A percentile compares a stretch with the other conserved stretches of the same genome.
phyloP scores from a whole-genome alignment of 2,329 filamentous ascomycete species.

The Talaromyces verruculosus region DNA sequence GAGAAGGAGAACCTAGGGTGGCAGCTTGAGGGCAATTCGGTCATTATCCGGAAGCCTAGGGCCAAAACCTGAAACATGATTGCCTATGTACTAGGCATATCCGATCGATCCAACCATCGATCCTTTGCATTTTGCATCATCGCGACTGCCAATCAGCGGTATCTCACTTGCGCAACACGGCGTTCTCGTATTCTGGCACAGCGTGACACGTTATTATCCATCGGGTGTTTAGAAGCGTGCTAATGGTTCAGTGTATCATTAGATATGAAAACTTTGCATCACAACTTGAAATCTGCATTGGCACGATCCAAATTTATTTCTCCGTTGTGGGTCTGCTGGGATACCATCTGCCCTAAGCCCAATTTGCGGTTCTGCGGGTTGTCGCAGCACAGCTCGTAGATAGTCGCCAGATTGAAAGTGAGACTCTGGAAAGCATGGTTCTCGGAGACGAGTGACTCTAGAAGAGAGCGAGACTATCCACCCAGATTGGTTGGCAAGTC shows the following conservation, averaged over 20 bases:
- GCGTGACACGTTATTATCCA: background rate
- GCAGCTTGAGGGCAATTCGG: slow-evolving; percentile 70
- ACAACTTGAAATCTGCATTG: slow-evolving; percentile 76
- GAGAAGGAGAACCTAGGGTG: slow-evolving; percentile 76
- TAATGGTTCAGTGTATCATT: background rate
- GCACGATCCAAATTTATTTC: slow-evolving; percentile 67
- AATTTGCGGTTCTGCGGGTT: slow-evolving; percentile 68
- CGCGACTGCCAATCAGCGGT: background rate
- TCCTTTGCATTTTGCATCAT: background rate
- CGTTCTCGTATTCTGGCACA: slow-evolving; percentile 1
- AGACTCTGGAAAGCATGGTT: slow-evolving; percentile 72
- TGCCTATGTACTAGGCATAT: background rate
- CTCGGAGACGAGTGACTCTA: slow-evolving; percentile 65
- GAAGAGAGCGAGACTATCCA: slow-evolving; percentile 60
- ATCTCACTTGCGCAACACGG: slow-evolving; percentile 4
- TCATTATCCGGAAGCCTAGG: slow-evolving; percentile 69
- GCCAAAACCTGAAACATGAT: slow-evolving; percentile 21
- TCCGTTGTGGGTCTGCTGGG: slow-evolving; percentile 55
- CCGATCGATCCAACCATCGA: background rate
- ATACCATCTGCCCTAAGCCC: slow-evolving; percentile 68
- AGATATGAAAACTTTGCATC: slow-evolving; percentile 8
- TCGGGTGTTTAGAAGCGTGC: background rate
- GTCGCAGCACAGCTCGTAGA: slow-evolving; percentile 90
- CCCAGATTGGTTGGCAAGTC: slow-evolving; percentile 8
- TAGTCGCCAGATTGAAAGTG: slow-evolving; percentile 84